Base-by-base conservation (phyloP, 192 early-diverging fungal species). In the Phycomyces blakesleeanus region DNA sequence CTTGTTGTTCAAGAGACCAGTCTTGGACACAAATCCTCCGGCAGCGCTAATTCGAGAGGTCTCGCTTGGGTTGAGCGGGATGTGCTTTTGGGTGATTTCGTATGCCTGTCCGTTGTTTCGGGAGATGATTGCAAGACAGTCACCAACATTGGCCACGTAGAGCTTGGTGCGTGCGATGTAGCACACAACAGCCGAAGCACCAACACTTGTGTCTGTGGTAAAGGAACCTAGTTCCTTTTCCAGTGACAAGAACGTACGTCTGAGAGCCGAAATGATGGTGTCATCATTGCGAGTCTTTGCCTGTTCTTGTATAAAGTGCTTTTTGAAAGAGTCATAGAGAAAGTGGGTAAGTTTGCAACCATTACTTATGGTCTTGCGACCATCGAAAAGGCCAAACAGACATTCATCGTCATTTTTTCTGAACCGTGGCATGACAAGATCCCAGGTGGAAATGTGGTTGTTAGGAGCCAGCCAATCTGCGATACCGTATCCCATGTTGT, bases 331-430 rank as follows among this genome's bases (percentile, higher is more conserved):
- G 63, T 93, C 91, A 57, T 86, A 85, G 20, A 93, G 73, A 51
- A 89, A 87, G 50, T 81, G 83, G 1, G 83, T 80, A 25, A 87
- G 76, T 59, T 62, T 71, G 26, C 74, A 71, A 38, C 82, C 79
- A 25, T 55, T 56, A 63, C 85, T 68, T 54, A 77, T 44, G 57
- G 72, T 50, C 49, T 72, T 80, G 18, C 84, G 76, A 24, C 90
- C 90, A 61, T 96, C 90, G 76, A 93, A 96, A 6, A 96, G 62
- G 18, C 87, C 93, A 81, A 96, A 93, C 5, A 96, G 63, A 29
- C 87, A 90, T 64, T 96, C 93, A 65, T 96, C 91, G 39, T 92
- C 91, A 9, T 83, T 76, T 49, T 84, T 88, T 52, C 92, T 77
- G 63, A 96, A 92, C 29, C 89, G 83, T 8, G 93, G 89, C 66